A percentile compares a stretch with the other conserved stretches of the same genome.
phyloP scores from a whole-genome alignment of 2,329 filamentous ascomycete species.

The Arthrocladium fulminans region DNA sequence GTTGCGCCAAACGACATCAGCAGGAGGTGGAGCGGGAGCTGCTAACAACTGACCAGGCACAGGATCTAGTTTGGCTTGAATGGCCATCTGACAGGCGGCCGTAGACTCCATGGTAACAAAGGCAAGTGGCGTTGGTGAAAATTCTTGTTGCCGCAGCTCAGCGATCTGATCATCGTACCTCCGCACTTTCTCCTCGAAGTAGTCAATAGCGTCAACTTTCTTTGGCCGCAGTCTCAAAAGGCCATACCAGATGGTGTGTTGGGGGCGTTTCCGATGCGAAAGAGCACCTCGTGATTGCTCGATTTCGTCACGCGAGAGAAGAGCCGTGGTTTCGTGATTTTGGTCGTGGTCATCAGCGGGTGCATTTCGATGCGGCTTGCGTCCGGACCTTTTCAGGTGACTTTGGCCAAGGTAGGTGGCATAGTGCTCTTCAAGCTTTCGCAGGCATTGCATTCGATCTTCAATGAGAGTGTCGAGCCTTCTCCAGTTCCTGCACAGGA shows the following conservation, averaged over 20 bases:
- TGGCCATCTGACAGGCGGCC: slow-evolving; percentile 84
- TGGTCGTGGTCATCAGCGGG: slow-evolving; percentile 38
- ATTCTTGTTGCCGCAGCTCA: slow-evolving; percentile 63
- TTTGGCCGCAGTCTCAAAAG: slow-evolving; percentile 61
- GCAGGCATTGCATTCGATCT: slow-evolving; percentile 55
- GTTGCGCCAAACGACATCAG: slow-evolving; percentile 91
- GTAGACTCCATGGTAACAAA: slow-evolving; percentile 98
- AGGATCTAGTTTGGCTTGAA: slow-evolving; percentile 87
- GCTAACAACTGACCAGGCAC: slow-evolving; percentile 77
- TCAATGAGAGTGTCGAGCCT: slow-evolving; percentile 67
- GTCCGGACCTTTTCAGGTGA: slow-evolving; percentile 40
- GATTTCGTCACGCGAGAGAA: slow-evolving; percentile 41
- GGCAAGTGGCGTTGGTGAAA: slow-evolving; percentile 69
- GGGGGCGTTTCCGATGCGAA: slow-evolving; percentile 50
- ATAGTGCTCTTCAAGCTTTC: slow-evolving; percentile 75
- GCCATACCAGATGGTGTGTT: slow-evolving; percentile 68
- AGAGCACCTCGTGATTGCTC: slow-evolving; percentile 35
- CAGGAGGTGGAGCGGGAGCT: slow-evolving; percentile 75
- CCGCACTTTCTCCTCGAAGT: slow-evolving; percentile 80
- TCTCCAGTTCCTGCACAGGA: slow-evolving; percentile 78
- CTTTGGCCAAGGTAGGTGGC: slow-evolving; percentile 56
- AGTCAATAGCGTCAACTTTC: slow-evolving; percentile 82
- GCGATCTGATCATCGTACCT: slow-evolving; percentile 67
- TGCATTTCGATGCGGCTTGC: slow-evolving; percentile 29
- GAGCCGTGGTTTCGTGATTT: slow-evolving; percentile 51